phyloP scores from a whole-genome alignment of 495 filamentous ascomycete species.

The Penicillium tannophilum region DNA sequence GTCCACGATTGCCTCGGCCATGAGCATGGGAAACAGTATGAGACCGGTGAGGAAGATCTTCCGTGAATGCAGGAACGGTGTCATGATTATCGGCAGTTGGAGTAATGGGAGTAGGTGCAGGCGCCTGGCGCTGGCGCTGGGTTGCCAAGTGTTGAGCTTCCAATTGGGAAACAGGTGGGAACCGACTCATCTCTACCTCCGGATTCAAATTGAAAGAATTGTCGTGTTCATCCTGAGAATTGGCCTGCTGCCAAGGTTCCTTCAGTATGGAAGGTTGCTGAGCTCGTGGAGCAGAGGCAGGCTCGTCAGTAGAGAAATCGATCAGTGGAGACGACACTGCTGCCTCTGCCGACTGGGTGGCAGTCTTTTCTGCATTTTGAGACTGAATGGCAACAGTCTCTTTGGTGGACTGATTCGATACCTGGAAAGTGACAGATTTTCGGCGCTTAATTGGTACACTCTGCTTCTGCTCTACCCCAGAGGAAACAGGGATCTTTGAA shows the following conservation, averaged over 20 bases:
- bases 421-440: constrained; percentile 26
- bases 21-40: neutral
- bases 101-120: neutral
- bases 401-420: neutral
- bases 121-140: constrained; percentile 13
- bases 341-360: neutral
- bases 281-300: neutral
- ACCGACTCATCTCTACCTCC: constrained; percentile 35
- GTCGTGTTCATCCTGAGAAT: neutral
- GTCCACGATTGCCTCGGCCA: neutral
- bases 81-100: neutral
- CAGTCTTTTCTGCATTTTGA: neutral
- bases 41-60: constrained; percentile 10
- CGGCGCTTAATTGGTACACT: constrained; percentile 9
- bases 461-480: neutral
- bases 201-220: constrained; percentile 22
- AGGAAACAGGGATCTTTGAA: neutral
- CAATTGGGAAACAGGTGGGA: constrained; percentile 49
- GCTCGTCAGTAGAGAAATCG: constrained; percentile 24
- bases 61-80: neutral
- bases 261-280: neutral
- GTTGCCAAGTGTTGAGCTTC: constrained; percentile 43
- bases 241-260: neutral
- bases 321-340: constrained; percentile 16
- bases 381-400: neutral